Evolutionary conservation across 306 rosid genomes (phyloP).

Genomic region (Cicer pinnatifidum): DNA sequence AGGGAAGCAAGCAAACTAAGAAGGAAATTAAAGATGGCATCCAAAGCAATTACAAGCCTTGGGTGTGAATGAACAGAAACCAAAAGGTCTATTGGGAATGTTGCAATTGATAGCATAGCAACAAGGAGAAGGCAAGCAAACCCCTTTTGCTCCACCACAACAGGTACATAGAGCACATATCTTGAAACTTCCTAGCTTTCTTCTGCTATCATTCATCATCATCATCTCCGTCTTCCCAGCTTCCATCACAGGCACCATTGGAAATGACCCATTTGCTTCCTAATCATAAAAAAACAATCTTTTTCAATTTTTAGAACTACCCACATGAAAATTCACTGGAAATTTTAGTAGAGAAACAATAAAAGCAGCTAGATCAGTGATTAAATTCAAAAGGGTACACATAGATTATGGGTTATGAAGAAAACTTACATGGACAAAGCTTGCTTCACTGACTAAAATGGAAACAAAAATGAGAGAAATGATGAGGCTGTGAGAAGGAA

Average conservation of each 20-base stretch:
- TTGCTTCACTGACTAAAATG: conserved; percentile 60
- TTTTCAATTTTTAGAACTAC: conserved; percentile 45
- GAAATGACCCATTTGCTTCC: conserved; percentile 72
- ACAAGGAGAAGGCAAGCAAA: conserved; percentile 96
- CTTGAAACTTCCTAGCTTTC: conserved; percentile 84
- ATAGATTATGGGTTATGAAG: background rate
- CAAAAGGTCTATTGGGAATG: conserved; percentile 95
- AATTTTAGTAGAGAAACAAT: background rate
- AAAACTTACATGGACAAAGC: conserved; percentile 62
- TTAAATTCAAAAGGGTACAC: conserved; percentile 24
- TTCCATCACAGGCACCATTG: conserved; percentile 72
- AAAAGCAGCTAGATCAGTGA: conserved; percentile 23
- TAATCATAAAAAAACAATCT: conserved; percentile 51
- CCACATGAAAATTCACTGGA: conserved; percentile 42
- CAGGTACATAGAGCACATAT: conserved; percentile 96
- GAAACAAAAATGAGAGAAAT: conserved; percentile 65
- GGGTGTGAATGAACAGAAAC: conserved; percentile 97
- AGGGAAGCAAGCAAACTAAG: conserved; percentile 32
- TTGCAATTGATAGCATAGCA: conserved; percentile 99
- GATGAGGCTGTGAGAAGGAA: conserved; percentile 62
- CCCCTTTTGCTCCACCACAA: conserved; percentile 93
- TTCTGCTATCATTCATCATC: conserved; percentile 81
- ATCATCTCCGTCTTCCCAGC: conserved; percentile 61
- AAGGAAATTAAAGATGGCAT: conserved; percentile 70
- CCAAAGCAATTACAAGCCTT: conserved; percentile 99